Percentiles rank a stretch among this genome's conserved stretches.
phyloP scores from a whole-genome alignment of 352 stramenopile species.

The Pythium aphanidermatum region DNA sequence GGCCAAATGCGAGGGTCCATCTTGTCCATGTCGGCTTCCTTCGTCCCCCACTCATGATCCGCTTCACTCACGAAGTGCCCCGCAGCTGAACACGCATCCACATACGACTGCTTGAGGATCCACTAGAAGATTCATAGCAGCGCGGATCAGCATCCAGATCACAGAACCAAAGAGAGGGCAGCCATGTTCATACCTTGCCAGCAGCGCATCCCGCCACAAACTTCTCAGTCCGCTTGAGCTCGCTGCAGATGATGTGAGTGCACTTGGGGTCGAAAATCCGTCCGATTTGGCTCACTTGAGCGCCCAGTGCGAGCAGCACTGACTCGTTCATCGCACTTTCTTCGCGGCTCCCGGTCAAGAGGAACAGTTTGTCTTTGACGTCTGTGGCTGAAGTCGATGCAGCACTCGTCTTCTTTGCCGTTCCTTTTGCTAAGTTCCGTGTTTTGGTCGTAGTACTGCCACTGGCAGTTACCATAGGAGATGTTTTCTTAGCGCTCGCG shows the following conservation, averaged over 20 bases:
- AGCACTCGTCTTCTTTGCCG: not conserved
- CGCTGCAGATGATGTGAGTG: conserved; percentile 84
- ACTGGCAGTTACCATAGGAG: no score
- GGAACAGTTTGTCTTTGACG: conserved; percentile 37
- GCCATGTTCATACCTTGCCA: conserved; percentile 53
- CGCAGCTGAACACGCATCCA: conserved; percentile 52
- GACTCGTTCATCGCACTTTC: conserved; percentile 69
- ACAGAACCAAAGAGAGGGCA: conserved; percentile 1
- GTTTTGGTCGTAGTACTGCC: conserved; percentile 4
- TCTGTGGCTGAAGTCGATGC: conserved; percentile 17
- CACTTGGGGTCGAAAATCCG: conserved; percentile 62
- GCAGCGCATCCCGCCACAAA: conserved; percentile 75
- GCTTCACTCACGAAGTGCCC: conserved; percentile 71
- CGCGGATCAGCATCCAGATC: conserved; percentile 2
- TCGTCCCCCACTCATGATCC: conserved; percentile 63
- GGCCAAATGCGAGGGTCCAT: conserved; percentile 80
- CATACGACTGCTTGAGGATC: conserved; percentile 82
- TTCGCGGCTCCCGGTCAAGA: conserved; percentile 71
- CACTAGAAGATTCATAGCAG: conserved; percentile 32
- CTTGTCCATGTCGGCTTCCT: conserved; percentile 40
- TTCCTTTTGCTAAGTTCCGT: not conserved
- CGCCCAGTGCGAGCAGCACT: conserved; percentile 63
- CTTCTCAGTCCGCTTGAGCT: conserved; percentile 85
- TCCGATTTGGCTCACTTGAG: conserved; percentile 51
- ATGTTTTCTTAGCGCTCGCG: no score